These are phyloP conservation scores for Lachnellula arida DNA, from an alignment of 2,329 filamentous ascomycete species.

Conservation along the genomic window DNA sequence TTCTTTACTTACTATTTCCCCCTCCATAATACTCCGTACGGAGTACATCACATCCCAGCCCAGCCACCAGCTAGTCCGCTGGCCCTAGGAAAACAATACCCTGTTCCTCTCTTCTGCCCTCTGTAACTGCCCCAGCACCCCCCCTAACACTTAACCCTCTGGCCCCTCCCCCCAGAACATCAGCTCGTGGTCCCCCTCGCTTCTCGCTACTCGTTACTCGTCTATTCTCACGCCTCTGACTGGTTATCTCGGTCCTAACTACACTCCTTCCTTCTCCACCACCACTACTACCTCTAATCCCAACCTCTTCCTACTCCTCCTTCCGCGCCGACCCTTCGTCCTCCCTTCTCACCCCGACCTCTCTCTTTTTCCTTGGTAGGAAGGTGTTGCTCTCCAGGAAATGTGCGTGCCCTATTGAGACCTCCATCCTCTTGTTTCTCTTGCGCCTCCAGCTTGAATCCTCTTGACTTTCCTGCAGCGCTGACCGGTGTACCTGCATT, in stretches of 20 bases:
- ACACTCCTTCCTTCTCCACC: conserved; percentile 7
- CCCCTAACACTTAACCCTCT: not conserved
- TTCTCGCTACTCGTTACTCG: not conserved
- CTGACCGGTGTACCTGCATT: conserved; percentile 34
- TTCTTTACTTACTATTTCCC: too few species aligned
- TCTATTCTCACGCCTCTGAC: conserved; percentile 3
- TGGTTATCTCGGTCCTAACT: conserved; percentile 1
- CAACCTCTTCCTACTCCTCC: conserved; percentile 14
- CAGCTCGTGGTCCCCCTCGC: not conserved
- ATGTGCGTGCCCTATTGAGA: conserved; percentile 15
- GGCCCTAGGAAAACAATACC: not conserved
- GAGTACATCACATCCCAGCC: not conserved
- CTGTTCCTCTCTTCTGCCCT: not conserved
- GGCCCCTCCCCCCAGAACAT: not conserved
- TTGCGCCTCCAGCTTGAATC: conserved; percentile 20
- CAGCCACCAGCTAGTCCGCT: not conserved
- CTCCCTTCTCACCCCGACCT: conserved; percentile 20
- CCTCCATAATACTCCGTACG: too few species aligned
- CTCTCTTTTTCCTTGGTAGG: conserved; percentile 21
- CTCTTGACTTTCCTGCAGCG: conserved; percentile 27
- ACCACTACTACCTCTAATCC: conserved; percentile 13
- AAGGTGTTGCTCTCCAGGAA: conserved; percentile 22
- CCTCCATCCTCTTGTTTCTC: conserved; percentile 3
- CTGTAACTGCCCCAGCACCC: not conserved
- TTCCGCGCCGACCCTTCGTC: conserved; percentile 15